These are phyloP conservation scores for Epichloe elymi DNA, from an alignment of 2,329 filamentous ascomycete species.

Conservation along the genomic window DNA sequence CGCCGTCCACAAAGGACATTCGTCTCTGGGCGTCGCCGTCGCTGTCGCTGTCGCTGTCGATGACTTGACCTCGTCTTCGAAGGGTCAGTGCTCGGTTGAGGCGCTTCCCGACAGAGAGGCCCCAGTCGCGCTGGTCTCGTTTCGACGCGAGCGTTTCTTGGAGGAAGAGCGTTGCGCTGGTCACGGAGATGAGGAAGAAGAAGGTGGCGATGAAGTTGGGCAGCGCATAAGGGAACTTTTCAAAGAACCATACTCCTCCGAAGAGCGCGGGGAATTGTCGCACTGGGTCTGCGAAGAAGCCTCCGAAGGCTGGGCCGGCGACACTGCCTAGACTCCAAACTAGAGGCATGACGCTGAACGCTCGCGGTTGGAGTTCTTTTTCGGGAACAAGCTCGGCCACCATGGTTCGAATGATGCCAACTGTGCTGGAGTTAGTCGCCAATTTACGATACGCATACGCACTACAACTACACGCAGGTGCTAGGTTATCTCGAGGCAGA, in stretches of 20 bases:
- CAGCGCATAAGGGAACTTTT: slow-evolving; percentile 65
- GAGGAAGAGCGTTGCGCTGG: slow-evolving; percentile 65
- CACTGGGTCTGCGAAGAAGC: slow-evolving; percentile 70
- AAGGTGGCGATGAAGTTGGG: slow-evolving; percentile 68
- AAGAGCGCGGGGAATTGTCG: slow-evolving; percentile 62
- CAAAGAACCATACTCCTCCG: slow-evolving; percentile 52
- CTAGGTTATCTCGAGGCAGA: background rate
- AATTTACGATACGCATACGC: too few relatives aligned
- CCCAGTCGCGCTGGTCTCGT: slow-evolving; percentile 58
- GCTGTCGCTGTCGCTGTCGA: background rate
- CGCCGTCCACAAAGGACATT: slow-evolving; percentile 39
- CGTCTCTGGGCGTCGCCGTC: slow-evolving; percentile 18
- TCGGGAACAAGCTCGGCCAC: slow-evolving; percentile 88
- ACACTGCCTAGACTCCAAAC: slow-evolving; percentile 80
- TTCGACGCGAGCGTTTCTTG: slow-evolving; percentile 73
- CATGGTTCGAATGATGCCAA: slow-evolving; percentile 85
- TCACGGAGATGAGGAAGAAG: slow-evolving; percentile 68
- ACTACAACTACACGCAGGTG: background rate
- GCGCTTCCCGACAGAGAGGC: slow-evolving; percentile 57
- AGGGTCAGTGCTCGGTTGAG: slow-evolving; percentile 34
- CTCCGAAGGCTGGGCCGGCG: slow-evolving; percentile 78
- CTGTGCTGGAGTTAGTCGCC: slow-evolving; percentile 21
- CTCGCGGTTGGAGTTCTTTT: slow-evolving; percentile 71
- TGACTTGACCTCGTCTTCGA: background rate
- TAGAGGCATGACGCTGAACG: slow-evolving; percentile 88